Evolutionary conservation across 495 filamentous ascomycete genomes (phyloP), one percentile per base, ranked within the genome.

Genomic region (Aspergillus affinis): DNA sequence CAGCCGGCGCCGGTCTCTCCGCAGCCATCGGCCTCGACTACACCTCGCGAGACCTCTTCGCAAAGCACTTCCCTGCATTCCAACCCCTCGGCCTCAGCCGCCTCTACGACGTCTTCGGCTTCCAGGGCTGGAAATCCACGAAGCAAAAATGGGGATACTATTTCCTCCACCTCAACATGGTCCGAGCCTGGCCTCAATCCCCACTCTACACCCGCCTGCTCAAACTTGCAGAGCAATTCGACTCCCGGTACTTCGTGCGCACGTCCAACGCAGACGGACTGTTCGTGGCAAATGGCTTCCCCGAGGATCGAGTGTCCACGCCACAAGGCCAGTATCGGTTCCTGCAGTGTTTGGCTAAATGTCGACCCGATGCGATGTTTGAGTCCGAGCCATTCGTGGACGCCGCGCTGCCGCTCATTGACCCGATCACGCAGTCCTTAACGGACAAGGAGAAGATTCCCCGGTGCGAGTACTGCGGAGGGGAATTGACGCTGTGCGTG

Each of bases 81-180:
- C 49, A 51, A 9, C 47, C 58, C 27, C 61, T 63, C 20, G 60
- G 62, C 13, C 53, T 70, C 6, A 36, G 51, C 10, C 56, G 58
- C 6, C 36, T 70, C 36, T 70, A 70, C 58, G 67, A 70, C 46
- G 58, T 62, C 19, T 62, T 71, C 45, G 68, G 65, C 9, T 68
- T 66, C 41, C 32, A 36, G 0, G 61, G 36, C n/a, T 71, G 68
- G 68, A 51, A 59, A 29, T 61, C 57, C 18, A 57, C 49, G 8
- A 15, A 8, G 10, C 63, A 66, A 21, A 68, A 68, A 66, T 71
- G 68, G 68, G 68, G 68, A 4, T 71, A 66, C 58, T 71, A 59
- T 23, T 65, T 71, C 50, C 30, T 55, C 12, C 68, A 71, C 23
- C 47, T 71, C 0, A 52, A 66, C 46, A 61, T 67, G 58, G 68